Evolutionary conservation across 345 rosid species (phyloP).

Genomic region (Streptanthus diversifolius): DNA sequence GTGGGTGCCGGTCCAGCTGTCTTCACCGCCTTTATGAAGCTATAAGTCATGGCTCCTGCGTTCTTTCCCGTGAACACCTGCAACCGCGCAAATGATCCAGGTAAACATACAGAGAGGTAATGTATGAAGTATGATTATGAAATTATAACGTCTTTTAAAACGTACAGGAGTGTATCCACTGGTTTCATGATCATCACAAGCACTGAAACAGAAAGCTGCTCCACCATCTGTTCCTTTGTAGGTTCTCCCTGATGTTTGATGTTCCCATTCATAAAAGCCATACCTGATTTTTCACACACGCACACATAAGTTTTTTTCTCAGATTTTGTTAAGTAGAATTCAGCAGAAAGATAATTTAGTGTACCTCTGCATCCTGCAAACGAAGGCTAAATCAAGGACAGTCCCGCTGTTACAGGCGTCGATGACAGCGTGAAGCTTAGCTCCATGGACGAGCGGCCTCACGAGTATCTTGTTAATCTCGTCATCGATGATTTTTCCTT

Average conservation of each 20-base stretch:
- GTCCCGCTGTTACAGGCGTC: conserved; percentile 78
- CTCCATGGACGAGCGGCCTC: conserved; percentile 66
- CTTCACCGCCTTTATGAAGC: conserved; percentile 70
- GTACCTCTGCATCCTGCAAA: conserved; percentile 65
- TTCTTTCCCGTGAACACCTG: conserved; percentile 60
- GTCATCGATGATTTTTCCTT: conserved; percentile 68
- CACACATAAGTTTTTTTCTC: neutral
- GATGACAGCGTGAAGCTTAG: conserved; percentile 62
- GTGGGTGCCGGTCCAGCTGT: conserved; percentile 54
- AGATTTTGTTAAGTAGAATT: neutral
- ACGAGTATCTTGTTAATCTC: conserved; percentile 62
- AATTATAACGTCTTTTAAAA: neutral
- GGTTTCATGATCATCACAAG: conserved; percentile 59
- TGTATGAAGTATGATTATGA: neutral
- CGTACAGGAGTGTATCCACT: conserved; percentile 55
- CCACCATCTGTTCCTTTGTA: conserved; percentile 80
- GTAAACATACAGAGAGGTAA: neutral
- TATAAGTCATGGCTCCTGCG: conserved; percentile 70
- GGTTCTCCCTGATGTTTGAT: conserved; percentile 33
- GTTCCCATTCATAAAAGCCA: conserved; percentile 64
- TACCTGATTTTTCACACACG: conserved; percentile 40
- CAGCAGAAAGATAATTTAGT: neutral
- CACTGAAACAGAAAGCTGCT: conserved; percentile 60
- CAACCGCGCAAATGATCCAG: neutral
- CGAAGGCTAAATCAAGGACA: conserved; percentile 58